Percentiles rank a stretch among this genome's conserved stretches.
Evolutionary conservation across 2,329 filamentous ascomycete genomes (phyloP).

Genomic region (Fusarium nodosum): DNA sequence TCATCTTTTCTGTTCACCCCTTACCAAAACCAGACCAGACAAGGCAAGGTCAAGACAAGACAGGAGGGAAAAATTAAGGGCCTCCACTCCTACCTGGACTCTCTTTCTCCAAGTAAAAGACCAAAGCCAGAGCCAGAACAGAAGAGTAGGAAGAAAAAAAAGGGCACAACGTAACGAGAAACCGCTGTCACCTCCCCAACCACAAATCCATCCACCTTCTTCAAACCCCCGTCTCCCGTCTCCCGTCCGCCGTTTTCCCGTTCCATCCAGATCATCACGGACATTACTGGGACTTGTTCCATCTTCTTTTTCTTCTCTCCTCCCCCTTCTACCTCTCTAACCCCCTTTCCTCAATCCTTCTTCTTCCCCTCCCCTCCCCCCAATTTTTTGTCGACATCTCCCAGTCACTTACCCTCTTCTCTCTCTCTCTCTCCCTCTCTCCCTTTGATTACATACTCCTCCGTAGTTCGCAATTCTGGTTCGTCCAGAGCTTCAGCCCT

Average conservation of each 20-base stretch:
- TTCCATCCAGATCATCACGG: conserved; percentile 49
- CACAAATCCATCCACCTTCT: conserved; percentile 42
- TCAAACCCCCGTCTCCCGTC: conserved; percentile 44
- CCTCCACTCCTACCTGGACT: conserved; percentile 39
- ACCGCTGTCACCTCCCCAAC: conserved; percentile 49
- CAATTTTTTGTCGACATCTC: conserved; percentile 30
- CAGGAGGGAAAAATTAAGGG: conserved; percentile 39
- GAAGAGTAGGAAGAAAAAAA: neutral
- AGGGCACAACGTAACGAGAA: conserved; percentile 43
- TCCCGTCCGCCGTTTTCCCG: conserved; percentile 47
- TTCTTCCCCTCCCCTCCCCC: conserved; percentile 23
- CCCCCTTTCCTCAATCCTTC: conserved; percentile 37
- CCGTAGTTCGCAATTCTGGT: conserved; percentile 26
- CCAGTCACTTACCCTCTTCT: conserved; percentile 3
- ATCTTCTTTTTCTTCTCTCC: conserved; percentile 36
- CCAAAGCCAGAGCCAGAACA: conserved; percentile 34
- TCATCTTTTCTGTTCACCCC: neutral
- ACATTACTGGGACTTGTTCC: conserved; percentile 43
- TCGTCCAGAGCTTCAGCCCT: conserved; percentile 36
- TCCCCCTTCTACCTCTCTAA: conserved; percentile 22
- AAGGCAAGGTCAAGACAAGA: conserved; percentile 6
- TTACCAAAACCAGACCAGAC: conserved; percentile 1
- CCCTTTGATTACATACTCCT: conserved; percentile 31
- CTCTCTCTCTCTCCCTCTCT: conserved; percentile 14
- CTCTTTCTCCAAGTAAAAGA: neutral